Conservation (phyloP, 495 filamentous ascomycete species). For the Massariosphaeria phaeospora region DNA sequence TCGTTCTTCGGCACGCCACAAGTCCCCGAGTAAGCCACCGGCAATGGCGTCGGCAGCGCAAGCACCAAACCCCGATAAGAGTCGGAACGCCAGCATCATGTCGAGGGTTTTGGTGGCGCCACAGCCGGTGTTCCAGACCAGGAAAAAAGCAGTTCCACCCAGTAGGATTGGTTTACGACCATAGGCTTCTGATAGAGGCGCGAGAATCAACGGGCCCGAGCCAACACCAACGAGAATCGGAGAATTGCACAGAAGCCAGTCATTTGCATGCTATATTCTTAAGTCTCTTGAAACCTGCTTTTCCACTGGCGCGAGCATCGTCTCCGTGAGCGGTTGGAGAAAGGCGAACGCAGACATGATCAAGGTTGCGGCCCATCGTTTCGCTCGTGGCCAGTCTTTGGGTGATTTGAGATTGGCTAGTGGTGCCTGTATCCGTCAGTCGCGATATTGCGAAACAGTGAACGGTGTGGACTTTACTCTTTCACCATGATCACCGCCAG, state of each 20-base stretch:
- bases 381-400: slow-evolving; percentile 41
- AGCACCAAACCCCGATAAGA: slow-evolving; percentile 51
- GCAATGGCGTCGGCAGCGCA: slow-evolving; percentile 47
- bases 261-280: slow-evolving; percentile 9
- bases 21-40: slow-evolving; percentile 52
- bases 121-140: slow-evolving; percentile 50
- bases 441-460: too few relatives aligned
- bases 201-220: slow-evolving; percentile 54
- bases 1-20: slow-evolving; percentile 44
- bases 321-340: slow-evolving; percentile 34
- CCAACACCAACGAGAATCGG: slow-evolving; percentile 49
- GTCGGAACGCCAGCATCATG: slow-evolving; percentile 53
- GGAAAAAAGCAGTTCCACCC: slow-evolving; percentile 50
- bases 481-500: too few relatives aligned
- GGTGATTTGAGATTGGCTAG: too few relatives aligned
- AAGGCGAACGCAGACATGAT: slow-evolving; percentile 40
- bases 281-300: slow-evolving; percentile 35
- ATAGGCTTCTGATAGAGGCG: slow-evolving; percentile 60
- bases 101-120: slow-evolving; percentile 45
- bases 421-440: too few relatives aligned
- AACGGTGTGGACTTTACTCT: too few relatives aligned
- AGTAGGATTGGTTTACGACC: slow-evolving; percentile 53
- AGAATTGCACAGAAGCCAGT: slow-evolving; percentile 38
- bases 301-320: slow-evolving; percentile 39
- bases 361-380: slow-evolving; percentile 44